phyloP scores from a whole-genome alignment of 1,284 basidiomycete species.

The Rhizoctonia solani region DNA sequence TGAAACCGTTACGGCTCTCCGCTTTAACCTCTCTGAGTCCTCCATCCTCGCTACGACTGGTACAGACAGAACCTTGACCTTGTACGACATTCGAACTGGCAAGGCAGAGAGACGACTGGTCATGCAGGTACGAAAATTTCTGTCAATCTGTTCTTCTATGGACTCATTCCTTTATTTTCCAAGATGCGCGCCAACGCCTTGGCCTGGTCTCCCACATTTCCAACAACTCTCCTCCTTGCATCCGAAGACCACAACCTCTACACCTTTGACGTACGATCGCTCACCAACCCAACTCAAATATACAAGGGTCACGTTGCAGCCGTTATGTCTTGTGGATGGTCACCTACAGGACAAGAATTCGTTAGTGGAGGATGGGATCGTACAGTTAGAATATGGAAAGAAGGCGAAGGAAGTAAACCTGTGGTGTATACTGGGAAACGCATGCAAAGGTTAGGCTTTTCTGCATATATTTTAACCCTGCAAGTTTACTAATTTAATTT shows the following conservation, averaged over 20 bases:
- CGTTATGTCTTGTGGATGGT: constrained; percentile 92
- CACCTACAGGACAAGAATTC: constrained; percentile 94
- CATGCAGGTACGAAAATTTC: constrained; percentile 70
- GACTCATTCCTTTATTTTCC: neutral
- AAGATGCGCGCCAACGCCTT: constrained; percentile 87
- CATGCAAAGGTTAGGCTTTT: constrained; percentile 83
- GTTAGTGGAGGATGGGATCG: constrained; percentile 97
- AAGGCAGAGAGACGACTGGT: constrained; percentile 90
- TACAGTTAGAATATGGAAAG: constrained; percentile 91
- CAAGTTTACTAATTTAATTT: neutral
- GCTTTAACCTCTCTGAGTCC: constrained; percentile 93
- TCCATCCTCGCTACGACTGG: constrained; percentile 93
- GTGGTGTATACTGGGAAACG: constrained; percentile 99
- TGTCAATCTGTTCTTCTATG: neutral
- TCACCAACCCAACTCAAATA: constrained; percentile 84
- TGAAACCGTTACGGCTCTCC: constrained; percentile 85
- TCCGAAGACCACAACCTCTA: constrained; percentile 99
- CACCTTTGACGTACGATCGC: constrained; percentile 93
- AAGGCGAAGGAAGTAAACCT: constrained; percentile 78
- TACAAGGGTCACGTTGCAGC: constrained; percentile 98
- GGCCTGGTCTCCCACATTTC: constrained; percentile 95
- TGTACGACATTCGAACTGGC: constrained; percentile 95
- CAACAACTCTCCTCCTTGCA: constrained; percentile 87
- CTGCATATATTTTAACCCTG: constrained; percentile 33
- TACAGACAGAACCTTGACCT: constrained; percentile 90